Base-by-base conservation (phyloP, 371 early-diverging fungal genomes). In the Apophysomyces sp. region DNA sequence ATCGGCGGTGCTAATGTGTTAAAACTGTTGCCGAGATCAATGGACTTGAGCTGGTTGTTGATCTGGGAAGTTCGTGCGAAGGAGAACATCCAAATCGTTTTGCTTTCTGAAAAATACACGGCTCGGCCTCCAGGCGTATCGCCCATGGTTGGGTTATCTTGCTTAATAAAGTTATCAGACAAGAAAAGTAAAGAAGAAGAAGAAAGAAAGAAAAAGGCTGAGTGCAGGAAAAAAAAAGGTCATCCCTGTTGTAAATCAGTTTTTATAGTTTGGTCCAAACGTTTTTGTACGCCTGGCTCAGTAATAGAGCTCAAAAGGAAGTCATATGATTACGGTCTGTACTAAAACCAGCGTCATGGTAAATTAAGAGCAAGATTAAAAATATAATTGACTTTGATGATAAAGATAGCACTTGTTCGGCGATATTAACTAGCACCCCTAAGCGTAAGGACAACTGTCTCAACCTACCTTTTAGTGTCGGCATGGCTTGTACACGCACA, bases 11-110 rank as follows among this genome's bases (percentile, higher is more conserved):
- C 24, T 37, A 66, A 44, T 18, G 70, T 66, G 52, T 60, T 60
- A 18, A 70, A 70, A 15, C 55, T 57, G 29, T 63, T 27, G 26
- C 59, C 59, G 12, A 70, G 29, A 39, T 70, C 63, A 27, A 70
- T 62, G 1, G 27, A 34, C n/a, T 18, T 52, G 15, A 66, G 66
- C 24, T 55, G 66, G 37, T 70, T 70, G n/a, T 51, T 62, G 21
- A 63, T 36, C 6, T 60, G 63, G 13, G 62, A 44, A 16, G 40
- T 44, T 32, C 60, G 58, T 57, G 70, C 55, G 16, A 66, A 66
- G 2, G 70, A 70, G 57, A 66, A 62, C 12, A 63, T 28, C 58
- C 66, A 70, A 32, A 70, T 36, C 0, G 63, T 21, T 36, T 66
- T 66, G 12, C 60, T 34, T 15, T 56, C n/a, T 31, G 62, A 28